Conservation (phyloP, 2,329 filamentous ascomycete genomes). For the Conoideocrella luteorostrata region DNA sequence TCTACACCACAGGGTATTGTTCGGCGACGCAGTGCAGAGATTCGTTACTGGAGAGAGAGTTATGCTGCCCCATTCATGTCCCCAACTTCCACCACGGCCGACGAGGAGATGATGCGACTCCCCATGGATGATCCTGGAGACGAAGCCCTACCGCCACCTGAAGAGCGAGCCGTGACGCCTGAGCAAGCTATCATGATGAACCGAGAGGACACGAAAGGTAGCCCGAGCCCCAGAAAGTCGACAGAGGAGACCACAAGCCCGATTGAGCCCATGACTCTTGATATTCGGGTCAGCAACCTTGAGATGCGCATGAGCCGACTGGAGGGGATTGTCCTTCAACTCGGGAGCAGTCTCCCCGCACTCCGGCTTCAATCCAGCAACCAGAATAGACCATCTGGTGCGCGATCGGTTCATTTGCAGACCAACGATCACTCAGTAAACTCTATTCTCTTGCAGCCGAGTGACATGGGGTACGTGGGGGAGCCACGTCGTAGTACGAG, state of each 20-base stretch:
- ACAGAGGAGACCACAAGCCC: neutral
- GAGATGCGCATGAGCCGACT: slow-evolving; percentile 47
- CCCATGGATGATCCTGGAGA: slow-evolving; percentile 23
- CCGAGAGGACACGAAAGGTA: neutral
- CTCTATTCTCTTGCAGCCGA: slow-evolving; percentile 1
- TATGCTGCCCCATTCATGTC: slow-evolving; percentile 47
- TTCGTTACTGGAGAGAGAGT: slow-evolving; percentile 58
- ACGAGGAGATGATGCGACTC: slow-evolving; percentile 25
- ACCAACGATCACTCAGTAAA: neutral
- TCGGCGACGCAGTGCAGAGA: slow-evolving; percentile 56
- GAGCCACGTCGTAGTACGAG: slow-evolving; percentile 7
- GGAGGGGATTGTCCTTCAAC: slow-evolving; percentile 45
- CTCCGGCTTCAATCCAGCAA: slow-evolving; percentile 23
- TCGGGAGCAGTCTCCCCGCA: slow-evolving; percentile 40
- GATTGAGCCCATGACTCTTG: slow-evolving; percentile 44
- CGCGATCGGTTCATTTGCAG: neutral
- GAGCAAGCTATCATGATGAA: neutral
- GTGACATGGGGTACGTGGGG: slow-evolving; percentile 3
- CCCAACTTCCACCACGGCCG: slow-evolving; percentile 41
- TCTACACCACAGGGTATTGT: slow-evolving; percentile 18
- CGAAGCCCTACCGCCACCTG: slow-evolving; percentile 11
- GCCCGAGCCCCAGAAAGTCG: neutral
- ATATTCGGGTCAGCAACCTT: slow-evolving; percentile 44
- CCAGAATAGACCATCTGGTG: slow-evolving; percentile 17
- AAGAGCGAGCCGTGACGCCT: neutral